These are phyloP conservation scores for Microthyrium microscopicum DNA, from an alignment of 2,329 filamentous ascomycete genomes.

Conservation along the genomic window DNA sequence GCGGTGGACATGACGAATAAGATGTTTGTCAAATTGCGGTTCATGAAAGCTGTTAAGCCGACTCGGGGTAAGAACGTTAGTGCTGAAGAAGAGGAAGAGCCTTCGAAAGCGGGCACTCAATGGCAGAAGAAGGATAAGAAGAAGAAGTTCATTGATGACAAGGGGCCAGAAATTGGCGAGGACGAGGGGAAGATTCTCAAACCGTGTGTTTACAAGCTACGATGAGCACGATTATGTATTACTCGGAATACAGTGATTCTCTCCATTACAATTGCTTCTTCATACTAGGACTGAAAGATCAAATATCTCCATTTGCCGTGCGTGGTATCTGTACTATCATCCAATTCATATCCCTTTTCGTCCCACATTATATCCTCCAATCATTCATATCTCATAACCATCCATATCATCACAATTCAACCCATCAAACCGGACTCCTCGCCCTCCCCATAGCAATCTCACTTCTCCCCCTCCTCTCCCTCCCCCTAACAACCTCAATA, in stretches of 20 bases:
- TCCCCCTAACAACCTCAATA: constrained; percentile 22
- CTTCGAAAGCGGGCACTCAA: constrained; percentile 18
- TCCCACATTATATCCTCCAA: no score
- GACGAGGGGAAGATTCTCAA: constrained; percentile 62
- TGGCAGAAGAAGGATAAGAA: constrained; percentile 18
- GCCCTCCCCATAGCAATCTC: constrained; percentile 4
- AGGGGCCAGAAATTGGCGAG: constrained; percentile 37
- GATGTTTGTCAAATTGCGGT: constrained; percentile 98
- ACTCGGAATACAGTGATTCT: no score
- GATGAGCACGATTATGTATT: no score
- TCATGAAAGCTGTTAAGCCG: constrained; percentile 66
- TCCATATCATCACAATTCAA: neutral
- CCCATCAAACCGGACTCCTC: constrained; percentile 1
- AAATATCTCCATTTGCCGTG: no score
- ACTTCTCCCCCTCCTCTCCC: no score
- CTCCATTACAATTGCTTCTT: no score
- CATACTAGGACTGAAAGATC: no score
- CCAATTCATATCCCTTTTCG: no score
- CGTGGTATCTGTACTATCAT: no score
- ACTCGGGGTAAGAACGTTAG: constrained; percentile 56
- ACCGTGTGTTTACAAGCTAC: constrained; percentile 89
- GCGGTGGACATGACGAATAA: constrained; percentile 75
- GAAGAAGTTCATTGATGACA: constrained; percentile 44
- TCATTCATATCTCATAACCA: no score
- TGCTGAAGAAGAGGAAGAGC: constrained; percentile 20